Base-by-base conservation (phyloP, 2,329 filamentous ascomycete genomes). In the Ceratocystis smalleyi region DNA sequence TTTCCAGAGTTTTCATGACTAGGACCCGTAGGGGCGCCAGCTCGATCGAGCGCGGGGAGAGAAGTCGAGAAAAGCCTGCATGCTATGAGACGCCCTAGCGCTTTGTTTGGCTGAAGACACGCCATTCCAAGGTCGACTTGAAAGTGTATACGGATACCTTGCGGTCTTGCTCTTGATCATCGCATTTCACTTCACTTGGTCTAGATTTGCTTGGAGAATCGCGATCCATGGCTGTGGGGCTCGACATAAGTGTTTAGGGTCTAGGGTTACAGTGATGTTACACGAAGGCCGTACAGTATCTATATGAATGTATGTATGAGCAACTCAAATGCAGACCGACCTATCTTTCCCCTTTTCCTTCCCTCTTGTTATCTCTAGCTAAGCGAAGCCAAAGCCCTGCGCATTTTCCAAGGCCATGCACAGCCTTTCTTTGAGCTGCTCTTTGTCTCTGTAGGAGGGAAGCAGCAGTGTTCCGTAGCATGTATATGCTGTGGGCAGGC, bases 381-480 rank as follows among this genome's bases (percentile, higher is more conserved):
- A 91, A 68, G 87, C 85, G 77, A 89, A 88, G 24, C 92, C 94
- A 76, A 97, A 97, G 0, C 94, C 92, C 71, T 88, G 85, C 6
- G 87, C 84, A 74, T 96, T 94, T 75, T 92, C 84, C 71, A 99
- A 77, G 62, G 94, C 94, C 79, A 95, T 84, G n/a, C 78, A 80
- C 70, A 99, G 75, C 70, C 91, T 89, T 75, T 86, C 79, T 72
- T 80, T 80, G 71, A 99, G 72, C 43, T 88, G 82, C 66, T 87
- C 84, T 71, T 79, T 83, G 47, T 82, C 83, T 63, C 76, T 79
- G 73, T 97, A 99, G 74, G 91, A 86, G 1, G 94, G 94, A 67
- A 99, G 74, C 68, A 95, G 75, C 57, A 99, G 75, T 59, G 88
- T 91, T 1, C 92, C 90, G 75, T 96, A 97, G 74, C 94, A 99